A percentile compares a stretch with the other conserved stretches of the same genome.
phyloP scores from a whole-genome alignment of 805 yeast species.

The Kodamaea laetipori region DNA sequence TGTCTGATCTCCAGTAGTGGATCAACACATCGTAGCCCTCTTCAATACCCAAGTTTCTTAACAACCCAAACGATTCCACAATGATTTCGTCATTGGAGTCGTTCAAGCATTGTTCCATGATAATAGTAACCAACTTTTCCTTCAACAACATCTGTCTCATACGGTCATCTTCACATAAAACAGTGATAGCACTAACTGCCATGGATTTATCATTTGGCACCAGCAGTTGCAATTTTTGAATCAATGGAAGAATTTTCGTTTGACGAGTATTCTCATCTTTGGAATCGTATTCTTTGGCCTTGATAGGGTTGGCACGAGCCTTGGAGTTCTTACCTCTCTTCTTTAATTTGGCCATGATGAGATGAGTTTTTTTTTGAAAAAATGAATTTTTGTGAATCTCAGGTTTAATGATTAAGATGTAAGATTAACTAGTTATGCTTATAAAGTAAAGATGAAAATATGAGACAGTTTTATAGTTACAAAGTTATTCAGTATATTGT shows the following conservation, averaged over 20 bases:
- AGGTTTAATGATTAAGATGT: too few relatives aligned
- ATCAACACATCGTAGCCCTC: conserved; percentile 85
- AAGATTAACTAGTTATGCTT: too few relatives aligned
- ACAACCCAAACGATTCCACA: conserved; percentile 76
- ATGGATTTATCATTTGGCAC: conserved; percentile 72
- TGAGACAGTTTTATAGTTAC: too few relatives aligned
- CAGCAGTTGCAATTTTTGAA: conserved; percentile 62
- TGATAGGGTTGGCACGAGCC: conserved; percentile 19
- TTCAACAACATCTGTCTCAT: conserved; percentile 66
- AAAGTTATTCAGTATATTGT: too few relatives aligned
- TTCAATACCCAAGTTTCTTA: conserved; percentile 78
- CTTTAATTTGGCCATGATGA: conserved; percentile 72
- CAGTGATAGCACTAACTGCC: conserved; percentile 73
- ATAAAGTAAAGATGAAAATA: too few relatives aligned
- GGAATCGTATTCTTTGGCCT: conserved; percentile 17
- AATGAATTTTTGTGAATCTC: not conserved
- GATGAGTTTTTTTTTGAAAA: conserved; percentile 9
- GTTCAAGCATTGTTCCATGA: conserved; percentile 64
- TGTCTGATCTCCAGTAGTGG: conserved; percentile 73
- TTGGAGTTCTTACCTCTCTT: conserved; percentile 45
- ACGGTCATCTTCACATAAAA: conserved; percentile 67
- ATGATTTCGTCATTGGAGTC: conserved; percentile 75
- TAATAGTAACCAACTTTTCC: conserved; percentile 65
- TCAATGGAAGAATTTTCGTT: conserved; percentile 66
- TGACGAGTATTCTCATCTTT: conserved; percentile 52